Conservation (phyloP, 371 early-diverging fungal species). For the Syncephalastrum monosporum region DNA sequence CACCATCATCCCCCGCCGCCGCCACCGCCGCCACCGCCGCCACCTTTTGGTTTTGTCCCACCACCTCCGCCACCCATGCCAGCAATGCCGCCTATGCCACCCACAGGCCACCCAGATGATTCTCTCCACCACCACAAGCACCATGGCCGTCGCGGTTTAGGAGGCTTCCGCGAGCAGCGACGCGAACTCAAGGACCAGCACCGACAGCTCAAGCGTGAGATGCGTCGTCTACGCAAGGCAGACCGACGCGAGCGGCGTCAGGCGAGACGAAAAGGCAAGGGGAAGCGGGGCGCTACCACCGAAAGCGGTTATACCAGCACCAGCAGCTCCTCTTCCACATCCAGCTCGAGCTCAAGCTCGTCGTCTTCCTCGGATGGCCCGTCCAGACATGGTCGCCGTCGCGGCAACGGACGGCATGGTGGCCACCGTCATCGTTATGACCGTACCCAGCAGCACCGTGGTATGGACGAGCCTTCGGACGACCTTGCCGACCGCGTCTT, state of each 20-base stretch:
- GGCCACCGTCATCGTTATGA: background rate
- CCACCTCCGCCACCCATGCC: slow-evolving; percentile 7
- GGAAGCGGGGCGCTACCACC: background rate
- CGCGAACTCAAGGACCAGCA: slow-evolving; percentile 4
- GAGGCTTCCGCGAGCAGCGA: slow-evolving; percentile 4
- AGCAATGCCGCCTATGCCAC: slow-evolving; percentile 2
- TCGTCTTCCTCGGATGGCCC: slow-evolving; percentile 4
- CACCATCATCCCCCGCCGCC: slow-evolving; percentile 10
- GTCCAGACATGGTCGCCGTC: background rate
- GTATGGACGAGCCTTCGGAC: background rate
- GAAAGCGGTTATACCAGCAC: slow-evolving; percentile 2
- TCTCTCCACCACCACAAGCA: background rate
- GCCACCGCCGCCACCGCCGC: slow-evolving; percentile 8
- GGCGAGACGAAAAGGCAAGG: slow-evolving; percentile 3
- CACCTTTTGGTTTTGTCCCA: background rate
- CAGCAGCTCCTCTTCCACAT: slow-evolving; percentile 4
- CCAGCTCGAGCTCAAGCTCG: background rate
- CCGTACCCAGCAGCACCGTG: background rate
- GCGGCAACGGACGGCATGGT: background rate
- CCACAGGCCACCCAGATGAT: background rate
- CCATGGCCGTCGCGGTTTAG: background rate
- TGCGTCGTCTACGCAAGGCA: slow-evolving; percentile 1
- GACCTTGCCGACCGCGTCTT: background rate
- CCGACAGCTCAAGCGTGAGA: slow-evolving; percentile 1
- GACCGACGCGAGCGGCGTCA: slow-evolving; percentile 4